These are phyloP conservation scores for Sporobolomyces roseus DNA, from an alignment of 768 basidiomycete species.

Conservation along the genomic window DNA sequence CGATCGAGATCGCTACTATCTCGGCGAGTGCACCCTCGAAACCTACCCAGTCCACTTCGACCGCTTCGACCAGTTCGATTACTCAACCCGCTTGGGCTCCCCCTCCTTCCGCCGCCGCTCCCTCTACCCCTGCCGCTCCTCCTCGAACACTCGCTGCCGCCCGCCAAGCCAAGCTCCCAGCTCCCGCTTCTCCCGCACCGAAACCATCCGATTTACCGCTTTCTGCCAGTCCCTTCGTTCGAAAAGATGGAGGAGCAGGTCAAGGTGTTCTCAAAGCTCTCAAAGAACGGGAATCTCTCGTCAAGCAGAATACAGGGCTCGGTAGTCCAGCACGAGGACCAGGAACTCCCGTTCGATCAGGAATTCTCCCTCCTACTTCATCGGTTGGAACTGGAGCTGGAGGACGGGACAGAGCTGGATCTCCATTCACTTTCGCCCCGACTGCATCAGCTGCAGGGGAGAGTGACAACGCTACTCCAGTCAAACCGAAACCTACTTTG, in stretches of 20 bases:
- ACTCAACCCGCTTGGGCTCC: slow-evolving; percentile 39
- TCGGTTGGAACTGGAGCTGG: neutral
- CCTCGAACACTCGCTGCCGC: slow-evolving; percentile 21
- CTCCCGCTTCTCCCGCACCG: slow-evolving; percentile 2
- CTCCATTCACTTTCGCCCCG: too few relatives aligned
- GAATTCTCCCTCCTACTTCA: neutral
- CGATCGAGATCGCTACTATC: slow-evolving; percentile 15
- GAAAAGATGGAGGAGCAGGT: neutral
- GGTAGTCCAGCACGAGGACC: neutral
- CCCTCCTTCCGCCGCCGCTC: neutral
- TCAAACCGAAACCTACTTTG: slow-evolving; percentile 6
- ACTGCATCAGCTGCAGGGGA: neutral
- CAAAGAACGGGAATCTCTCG: slow-evolving; percentile 1
- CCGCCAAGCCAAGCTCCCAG: slow-evolving; percentile 8
- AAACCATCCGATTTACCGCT: slow-evolving; percentile 27
- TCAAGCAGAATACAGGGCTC: neutral
- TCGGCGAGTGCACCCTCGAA: neutral
- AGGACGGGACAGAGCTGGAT: neutral
- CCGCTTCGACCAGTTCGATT: neutral
- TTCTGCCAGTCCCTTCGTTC: slow-evolving; percentile 38
- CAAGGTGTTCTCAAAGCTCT: slow-evolving; percentile 27
- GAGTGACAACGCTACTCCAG: neutral
- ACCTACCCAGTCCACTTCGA: neutral
- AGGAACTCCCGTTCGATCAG: neutral
- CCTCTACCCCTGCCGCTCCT: neutral